Evolutionary conservation across 176 grass and related monocot genomes (phyloP).

Genomic region (Coix lacrymajobi): DNA sequence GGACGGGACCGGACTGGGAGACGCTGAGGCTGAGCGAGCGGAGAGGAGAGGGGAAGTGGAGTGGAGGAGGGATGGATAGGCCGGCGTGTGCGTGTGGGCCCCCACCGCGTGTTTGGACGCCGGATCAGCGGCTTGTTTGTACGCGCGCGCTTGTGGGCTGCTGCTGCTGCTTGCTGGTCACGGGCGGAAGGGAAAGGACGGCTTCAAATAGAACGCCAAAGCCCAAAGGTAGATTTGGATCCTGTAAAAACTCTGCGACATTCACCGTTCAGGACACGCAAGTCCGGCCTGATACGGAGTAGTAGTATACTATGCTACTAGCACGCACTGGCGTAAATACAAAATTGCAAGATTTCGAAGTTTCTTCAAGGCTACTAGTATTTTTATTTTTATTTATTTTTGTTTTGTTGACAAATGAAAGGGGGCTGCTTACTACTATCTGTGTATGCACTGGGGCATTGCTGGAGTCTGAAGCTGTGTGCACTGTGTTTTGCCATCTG

Average conservation of each 20-base stretch:
- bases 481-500: background rate
- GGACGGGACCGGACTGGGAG: background rate
- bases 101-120: background rate
- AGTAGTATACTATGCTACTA: background rate
- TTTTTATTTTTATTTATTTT: too few species aligned
- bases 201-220: background rate
- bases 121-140: background rate
- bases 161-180: background rate
- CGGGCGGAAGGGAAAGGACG: background rate
- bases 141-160: background rate
- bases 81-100: slow-evolving; percentile 3
- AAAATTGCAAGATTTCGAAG: too few species aligned
- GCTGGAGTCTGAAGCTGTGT: background rate
- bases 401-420: too few species aligned
- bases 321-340: background rate
- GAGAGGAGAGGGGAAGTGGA: background rate
- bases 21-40: background rate
- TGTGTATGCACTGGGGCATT: background rate
- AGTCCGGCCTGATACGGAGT: background rate
- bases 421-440: too few species aligned
- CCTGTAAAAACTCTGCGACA: background rate
- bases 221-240: slow-evolving; percentile 11
- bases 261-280: background rate
- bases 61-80: background rate
- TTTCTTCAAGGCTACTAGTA: too few species aligned